Evolutionary conservation across 164 flowering plant genomes (phyloP).

Genomic region (Tetracentron sinense): DNA sequence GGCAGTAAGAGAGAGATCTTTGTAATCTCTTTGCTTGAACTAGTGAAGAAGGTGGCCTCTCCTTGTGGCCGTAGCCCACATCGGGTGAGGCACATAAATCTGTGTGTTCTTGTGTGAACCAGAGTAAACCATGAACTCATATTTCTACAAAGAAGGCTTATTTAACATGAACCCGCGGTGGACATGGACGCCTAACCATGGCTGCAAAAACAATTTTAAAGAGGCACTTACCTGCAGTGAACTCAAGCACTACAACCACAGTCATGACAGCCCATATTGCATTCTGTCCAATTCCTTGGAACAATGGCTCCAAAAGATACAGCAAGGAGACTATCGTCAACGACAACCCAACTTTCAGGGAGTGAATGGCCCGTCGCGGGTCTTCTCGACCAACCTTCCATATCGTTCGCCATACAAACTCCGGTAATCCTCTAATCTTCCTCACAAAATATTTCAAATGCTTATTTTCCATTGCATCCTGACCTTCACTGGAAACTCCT

Average conservation of each 20-base stretch:
- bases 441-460: neutral
- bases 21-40: no score
- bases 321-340: conserved; percentile 72
- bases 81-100: no score
- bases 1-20: no score
- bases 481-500: conserved; percentile 1
- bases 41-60: no score
- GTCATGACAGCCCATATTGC: conserved; percentile 99
- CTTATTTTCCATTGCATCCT: neutral
- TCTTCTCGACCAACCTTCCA: conserved; percentile 73
- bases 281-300: conserved; percentile 62
- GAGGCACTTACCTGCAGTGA: conserved; percentile 66
- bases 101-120: no score
- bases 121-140: no score
- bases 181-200: neutral
- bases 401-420: conserved; percentile 20
- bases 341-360: conserved; percentile 82
- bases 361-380: conserved; percentile 68
- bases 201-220: neutral
- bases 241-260: conserved; percentile 91
- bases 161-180: neutral
- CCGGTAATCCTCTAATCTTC: conserved; percentile 29
- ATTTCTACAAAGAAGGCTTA: conserved; percentile 1
- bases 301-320: conserved; percentile 79
- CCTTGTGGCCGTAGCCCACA: no score